These are phyloP conservation scores for Hibiscus tridactylites DNA, from an alignment of 345 rosid species.

Conservation along the genomic window DNA sequence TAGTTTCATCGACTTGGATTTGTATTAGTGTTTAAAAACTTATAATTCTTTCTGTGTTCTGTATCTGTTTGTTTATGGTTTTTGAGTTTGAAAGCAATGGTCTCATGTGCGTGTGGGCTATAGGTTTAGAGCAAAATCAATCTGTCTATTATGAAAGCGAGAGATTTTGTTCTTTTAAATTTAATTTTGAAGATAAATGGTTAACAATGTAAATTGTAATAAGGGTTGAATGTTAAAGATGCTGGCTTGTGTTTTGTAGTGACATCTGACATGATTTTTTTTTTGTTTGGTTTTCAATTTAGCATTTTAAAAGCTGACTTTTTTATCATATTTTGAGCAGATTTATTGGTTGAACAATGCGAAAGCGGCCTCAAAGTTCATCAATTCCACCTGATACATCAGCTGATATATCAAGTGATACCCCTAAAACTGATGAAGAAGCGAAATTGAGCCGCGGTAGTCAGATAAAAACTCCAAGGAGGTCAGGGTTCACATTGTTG, in stretches of 20 bases:
- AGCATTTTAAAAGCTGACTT: background rate
- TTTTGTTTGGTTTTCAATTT: background rate
- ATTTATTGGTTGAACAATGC: slow-evolving; percentile 19
- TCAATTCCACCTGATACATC: slow-evolving; percentile 19
- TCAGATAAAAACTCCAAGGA: slow-evolving; percentile 15
- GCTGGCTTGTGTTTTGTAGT: background rate
- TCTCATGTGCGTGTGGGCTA: background rate
- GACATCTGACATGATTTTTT: background rate
- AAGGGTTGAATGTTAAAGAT: background rate
- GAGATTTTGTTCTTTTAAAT: background rate
- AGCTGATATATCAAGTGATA: slow-evolving; percentile 9
- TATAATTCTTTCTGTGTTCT: background rate
- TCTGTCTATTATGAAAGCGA: background rate
- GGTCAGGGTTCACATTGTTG: slow-evolving; percentile 58
- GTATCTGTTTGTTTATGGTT: background rate
- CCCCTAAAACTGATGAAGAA: background rate
- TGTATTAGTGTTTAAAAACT: background rate
- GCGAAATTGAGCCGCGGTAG: background rate
- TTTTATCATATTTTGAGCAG: slow-evolving; percentile 1
- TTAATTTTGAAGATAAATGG: background rate
- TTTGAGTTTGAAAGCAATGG: background rate
- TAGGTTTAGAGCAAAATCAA: background rate
- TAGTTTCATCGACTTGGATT: background rate
- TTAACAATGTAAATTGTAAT: no score
- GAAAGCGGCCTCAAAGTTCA: slow-evolving; percentile 23